Percentiles rank a stretch among this genome's conserved stretches.
phyloP scores from a whole-genome alignment of 2,329 filamentous ascomycete species.

The Arachnomyces sp. region DNA sequence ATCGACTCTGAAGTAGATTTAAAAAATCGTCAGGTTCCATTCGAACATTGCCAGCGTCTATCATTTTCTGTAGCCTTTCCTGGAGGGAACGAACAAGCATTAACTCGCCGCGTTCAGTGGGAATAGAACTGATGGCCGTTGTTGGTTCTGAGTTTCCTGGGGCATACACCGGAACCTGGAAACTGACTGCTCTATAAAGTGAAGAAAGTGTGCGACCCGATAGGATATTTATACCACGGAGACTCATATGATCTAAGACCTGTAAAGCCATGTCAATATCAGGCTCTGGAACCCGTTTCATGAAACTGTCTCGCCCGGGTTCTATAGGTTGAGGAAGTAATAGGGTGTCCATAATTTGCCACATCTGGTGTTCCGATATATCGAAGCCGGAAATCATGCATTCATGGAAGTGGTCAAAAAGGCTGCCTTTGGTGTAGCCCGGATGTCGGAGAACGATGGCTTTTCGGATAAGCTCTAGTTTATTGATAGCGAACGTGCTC shows the following conservation, averaged over 20 bases:
- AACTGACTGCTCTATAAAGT: constrained; percentile 31
- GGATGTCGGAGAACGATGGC: constrained; percentile 33
- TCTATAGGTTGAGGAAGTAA: constrained; percentile 8
- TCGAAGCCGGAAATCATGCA: constrained; percentile 27
- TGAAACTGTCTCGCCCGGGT: constrained; percentile 10
- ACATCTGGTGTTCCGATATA: constrained; percentile 27
- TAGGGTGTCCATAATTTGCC: constrained; percentile 31
- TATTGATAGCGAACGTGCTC: constrained; percentile 21
- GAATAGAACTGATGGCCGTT: constrained; percentile 4
- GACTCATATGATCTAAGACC: constrained; percentile 36
- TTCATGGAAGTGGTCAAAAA: constrained; percentile 28
- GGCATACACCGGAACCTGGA: constrained; percentile 41
- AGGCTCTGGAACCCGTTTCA: constrained; percentile 14
- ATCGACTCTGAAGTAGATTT: constrained; percentile 24
- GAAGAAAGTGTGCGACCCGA: constrained; percentile 42
- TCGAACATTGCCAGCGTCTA: constrained; percentile 20
- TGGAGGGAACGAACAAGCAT: constrained; percentile 12
- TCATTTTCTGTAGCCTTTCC: constrained; percentile 21
- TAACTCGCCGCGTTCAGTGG: constrained; percentile 7
- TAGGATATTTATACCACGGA: constrained; percentile 34
- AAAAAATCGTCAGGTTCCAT: constrained; percentile 24
- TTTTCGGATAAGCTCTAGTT: constrained; percentile 30
- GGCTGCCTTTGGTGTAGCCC: constrained; percentile 26
- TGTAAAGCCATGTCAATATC: constrained; percentile 31
- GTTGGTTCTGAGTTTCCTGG: constrained; percentile 35